A percentile compares a stretch with the other conserved stretches of the same genome.
These are phyloP conservation scores for Biscutella laevigata DNA, from an alignment of 441 rosid species.

Conservation along the genomic window DNA sequence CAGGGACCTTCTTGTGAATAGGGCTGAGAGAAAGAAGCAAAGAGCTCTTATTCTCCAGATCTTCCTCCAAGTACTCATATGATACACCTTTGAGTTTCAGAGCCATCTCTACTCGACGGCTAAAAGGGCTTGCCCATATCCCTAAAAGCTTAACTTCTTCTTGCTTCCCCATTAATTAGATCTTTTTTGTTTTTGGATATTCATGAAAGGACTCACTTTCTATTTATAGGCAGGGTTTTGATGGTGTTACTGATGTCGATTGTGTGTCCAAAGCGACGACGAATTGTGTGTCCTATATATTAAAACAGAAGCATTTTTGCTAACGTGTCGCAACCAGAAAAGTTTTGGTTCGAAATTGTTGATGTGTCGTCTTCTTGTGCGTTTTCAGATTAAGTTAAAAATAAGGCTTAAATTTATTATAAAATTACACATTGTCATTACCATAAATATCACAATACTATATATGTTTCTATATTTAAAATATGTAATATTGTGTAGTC, in stretches of 20 bases:
- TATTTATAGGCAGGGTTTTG: background rate
- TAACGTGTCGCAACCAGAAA: too few relatives aligned
- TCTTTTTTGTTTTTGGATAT: background rate
- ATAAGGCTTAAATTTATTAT: too few relatives aligned
- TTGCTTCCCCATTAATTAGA: background rate
- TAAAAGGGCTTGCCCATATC: constrained; percentile 35
- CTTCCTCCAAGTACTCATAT: constrained; percentile 34
- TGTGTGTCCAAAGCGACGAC: background rate
- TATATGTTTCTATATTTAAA: too few relatives aligned
- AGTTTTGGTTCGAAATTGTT: too few relatives aligned
- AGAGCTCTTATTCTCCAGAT: constrained; percentile 31
- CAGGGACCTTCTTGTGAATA: constrained; percentile 33
- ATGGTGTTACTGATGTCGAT: background rate
- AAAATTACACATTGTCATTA: too few relatives aligned
- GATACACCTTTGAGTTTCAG: constrained; percentile 36
- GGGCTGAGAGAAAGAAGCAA: constrained; percentile 29
- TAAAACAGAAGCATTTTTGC: too few relatives aligned
- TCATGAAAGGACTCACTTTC: background rate
- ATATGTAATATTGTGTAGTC: too few relatives aligned
- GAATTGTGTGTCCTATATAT: too few relatives aligned
- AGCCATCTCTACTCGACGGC: constrained; percentile 36
- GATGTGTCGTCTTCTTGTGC: background rate
- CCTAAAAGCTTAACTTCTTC: constrained; percentile 41
- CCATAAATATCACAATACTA: too few relatives aligned
- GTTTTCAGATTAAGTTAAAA: too few relatives aligned